phyloP scores from a whole-genome alignment of 2,329 filamentous ascomycete genomes.

The Calonectria hongkongensis region DNA sequence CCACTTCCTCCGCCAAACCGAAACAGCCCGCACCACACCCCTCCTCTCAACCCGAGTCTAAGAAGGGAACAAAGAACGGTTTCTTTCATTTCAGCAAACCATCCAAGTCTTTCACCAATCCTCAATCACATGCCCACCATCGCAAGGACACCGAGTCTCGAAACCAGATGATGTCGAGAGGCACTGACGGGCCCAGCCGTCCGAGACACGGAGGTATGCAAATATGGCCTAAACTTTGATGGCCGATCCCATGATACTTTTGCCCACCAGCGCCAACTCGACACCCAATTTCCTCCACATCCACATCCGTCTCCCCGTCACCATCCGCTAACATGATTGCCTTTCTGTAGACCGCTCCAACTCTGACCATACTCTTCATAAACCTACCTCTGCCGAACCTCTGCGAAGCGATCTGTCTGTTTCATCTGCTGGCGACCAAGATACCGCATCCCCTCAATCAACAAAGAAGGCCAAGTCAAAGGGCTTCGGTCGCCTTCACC shows the following conservation, averaged over 20 bases:
- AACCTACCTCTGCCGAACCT: slow-evolving; percentile 63
- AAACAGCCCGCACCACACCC: slow-evolving; percentile 42
- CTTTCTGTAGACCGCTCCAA: slow-evolving; percentile 52
- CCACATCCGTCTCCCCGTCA: slow-evolving; percentile 13
- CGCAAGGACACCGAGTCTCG: slow-evolving; percentile 60
- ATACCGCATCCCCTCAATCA: slow-evolving; percentile 59
- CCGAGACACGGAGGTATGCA: slow-evolving; percentile 60
- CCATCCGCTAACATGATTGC: slow-evolving; percentile 49
- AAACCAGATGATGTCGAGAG: slow-evolving; percentile 63
- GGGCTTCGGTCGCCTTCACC: slow-evolving; percentile 71
- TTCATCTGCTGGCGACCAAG: slow-evolving; percentile 69
- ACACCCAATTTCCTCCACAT: slow-evolving; percentile 26
- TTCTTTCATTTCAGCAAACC: slow-evolving; percentile 72
- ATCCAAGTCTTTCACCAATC: slow-evolving; percentile 63
- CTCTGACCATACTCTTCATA: slow-evolving; percentile 60
- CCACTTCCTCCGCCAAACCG: slow-evolving; percentile 43
- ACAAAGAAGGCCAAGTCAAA: slow-evolving; percentile 72
- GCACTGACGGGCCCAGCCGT: slow-evolving; percentile 56
- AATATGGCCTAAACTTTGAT: slow-evolving; percentile 44
- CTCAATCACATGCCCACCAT: slow-evolving; percentile 49
- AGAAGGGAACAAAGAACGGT: slow-evolving; percentile 67
- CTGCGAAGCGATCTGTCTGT: slow-evolving; percentile 73
- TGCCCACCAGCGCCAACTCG: slow-evolving; percentile 37
- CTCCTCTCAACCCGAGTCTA: slow-evolving; percentile 37
- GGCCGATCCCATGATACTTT: slow-evolving; percentile 45